Percentiles rank a stretch among this genome's conserved stretches.
These are phyloP conservation scores for Aspergillus intermedius DNA, from an alignment of 2,329 filamentous ascomycete species.

Conservation along the genomic window DNA sequence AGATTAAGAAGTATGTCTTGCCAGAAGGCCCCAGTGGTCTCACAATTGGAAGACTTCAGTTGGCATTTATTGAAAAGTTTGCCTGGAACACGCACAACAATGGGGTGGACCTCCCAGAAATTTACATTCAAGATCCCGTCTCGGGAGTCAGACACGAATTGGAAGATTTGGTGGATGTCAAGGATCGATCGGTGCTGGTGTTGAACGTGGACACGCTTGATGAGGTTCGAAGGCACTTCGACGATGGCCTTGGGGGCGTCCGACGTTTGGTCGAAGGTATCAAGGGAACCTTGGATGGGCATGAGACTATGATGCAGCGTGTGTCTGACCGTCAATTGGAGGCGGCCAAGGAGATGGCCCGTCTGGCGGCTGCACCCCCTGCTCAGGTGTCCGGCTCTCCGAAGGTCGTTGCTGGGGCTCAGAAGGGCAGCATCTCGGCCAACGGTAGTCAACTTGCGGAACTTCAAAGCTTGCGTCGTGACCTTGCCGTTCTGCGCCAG, in stretches of 20 bases:
- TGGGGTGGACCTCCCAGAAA: constrained; percentile 86
- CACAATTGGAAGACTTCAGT: constrained; percentile 78
- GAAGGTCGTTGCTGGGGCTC: constrained; percentile 15
- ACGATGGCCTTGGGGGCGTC: constrained; percentile 78
- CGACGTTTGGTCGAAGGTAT: constrained; percentile 80
- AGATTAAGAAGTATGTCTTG: constrained; percentile 92
- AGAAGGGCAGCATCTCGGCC: constrained; percentile 23
- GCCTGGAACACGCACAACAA: constrained; percentile 97
- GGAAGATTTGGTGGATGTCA: constrained; percentile 87
- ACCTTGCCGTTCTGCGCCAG: constrained; percentile 85
- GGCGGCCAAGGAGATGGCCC: constrained; percentile 77
- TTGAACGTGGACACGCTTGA: constrained; percentile 89
- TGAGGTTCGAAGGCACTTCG: constrained; percentile 93
- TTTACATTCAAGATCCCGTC: constrained; percentile 93
- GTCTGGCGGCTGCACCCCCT: constrained; percentile 49
- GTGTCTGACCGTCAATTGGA: constrained; percentile 90
- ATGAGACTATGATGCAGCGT: constrained; percentile 71
- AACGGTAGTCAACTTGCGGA: constrained; percentile 64
- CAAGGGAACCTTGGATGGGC: constrained; percentile 74
- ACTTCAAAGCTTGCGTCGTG: constrained; percentile 73
- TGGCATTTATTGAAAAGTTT: constrained; percentile 98
- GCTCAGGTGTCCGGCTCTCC: constrained; percentile 19
- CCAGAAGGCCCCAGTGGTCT: constrained; percentile 77
- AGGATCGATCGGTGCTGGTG: constrained; percentile 90
- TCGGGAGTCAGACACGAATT: constrained; percentile 96